phyloP scores from a whole-genome alignment of 495 filamentous ascomycete species.

The Neurospora sp. region DNA sequence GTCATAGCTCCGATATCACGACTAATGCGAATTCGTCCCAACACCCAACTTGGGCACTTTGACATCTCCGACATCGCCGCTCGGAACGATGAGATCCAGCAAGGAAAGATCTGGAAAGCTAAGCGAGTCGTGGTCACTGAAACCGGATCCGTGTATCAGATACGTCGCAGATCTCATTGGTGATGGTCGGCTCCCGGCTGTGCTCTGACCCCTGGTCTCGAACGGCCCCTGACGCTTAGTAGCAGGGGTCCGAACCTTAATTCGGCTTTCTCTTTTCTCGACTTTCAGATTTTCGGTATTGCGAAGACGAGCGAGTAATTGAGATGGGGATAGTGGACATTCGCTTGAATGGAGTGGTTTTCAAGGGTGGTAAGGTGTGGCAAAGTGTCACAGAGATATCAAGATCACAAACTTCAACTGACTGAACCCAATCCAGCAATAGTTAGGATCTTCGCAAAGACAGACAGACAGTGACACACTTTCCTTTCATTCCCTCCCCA shows the following conservation, averaged over 20 bases:
- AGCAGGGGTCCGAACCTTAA: neutral
- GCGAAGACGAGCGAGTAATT: neutral
- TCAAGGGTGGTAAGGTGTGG: neutral
- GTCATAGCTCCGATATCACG: neutral
- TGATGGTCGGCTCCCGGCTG: neutral
- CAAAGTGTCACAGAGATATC: neutral
- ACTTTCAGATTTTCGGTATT: neutral
- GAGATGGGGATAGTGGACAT: neutral
- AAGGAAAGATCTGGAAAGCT: neutral
- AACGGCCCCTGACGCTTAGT: neutral
- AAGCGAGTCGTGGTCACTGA: neutral
- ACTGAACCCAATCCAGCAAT: neutral
- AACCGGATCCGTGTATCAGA: slow-evolving; percentile 1
- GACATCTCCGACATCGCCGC: neutral
- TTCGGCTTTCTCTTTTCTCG: neutral
- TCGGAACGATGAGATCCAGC: neutral
- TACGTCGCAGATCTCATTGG: neutral
- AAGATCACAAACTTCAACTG: neutral
- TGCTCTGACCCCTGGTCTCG: neutral
- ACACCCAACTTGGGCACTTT: neutral
- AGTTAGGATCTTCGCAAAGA: neutral
- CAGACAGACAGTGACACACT: neutral
- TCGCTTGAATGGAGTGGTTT: neutral
- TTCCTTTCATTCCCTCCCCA: neutral
- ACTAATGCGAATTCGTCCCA: neutral